Percentiles rank a stretch among this genome's conserved stretches.
These are phyloP conservation scores for Aspergillus fructus DNA, from an alignment of 2,329 filamentous ascomycete species.

Conservation along the genomic window DNA sequence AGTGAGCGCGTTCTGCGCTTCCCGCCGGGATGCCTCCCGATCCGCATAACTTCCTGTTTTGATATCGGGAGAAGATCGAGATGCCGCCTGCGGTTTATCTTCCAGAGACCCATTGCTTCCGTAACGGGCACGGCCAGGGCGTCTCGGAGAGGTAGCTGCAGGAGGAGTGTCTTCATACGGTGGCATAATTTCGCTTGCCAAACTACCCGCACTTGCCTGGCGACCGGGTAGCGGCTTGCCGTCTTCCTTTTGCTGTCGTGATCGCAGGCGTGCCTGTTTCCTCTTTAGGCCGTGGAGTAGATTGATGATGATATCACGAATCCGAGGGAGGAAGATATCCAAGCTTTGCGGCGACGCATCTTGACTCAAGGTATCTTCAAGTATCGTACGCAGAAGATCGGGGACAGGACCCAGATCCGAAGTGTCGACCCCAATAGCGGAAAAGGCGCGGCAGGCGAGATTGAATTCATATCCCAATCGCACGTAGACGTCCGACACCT, in stretches of 20 bases:
- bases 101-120: conserved; percentile 40
- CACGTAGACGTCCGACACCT: conserved; percentile 98
- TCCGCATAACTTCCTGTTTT: conserved; percentile 35
- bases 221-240: conserved; percentile 38
- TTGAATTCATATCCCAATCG: conserved; percentile 98
- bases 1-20: conserved; percentile 37
- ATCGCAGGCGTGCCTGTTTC: conserved; percentile 84
- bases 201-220: conserved; percentile 50
- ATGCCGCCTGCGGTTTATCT: conserved; percentile 27
- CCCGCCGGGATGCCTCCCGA: conserved; percentile 40
- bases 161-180: conserved; percentile 42
- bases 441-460: conserved; percentile 95
- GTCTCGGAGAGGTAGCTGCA: conserved; percentile 32
- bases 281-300: conserved; percentile 92
- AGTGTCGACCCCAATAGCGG: conserved; percentile 94
- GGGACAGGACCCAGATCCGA: conserved; percentile 92
- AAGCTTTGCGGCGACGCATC: conserved; percentile 92
- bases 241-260: conserved; percentile 54
- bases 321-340: conserved; percentile 88
- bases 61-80: conserved; percentile 31
- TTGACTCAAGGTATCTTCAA: conserved; percentile 94
- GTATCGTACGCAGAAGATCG: conserved; percentile 81
- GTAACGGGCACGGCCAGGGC: conserved; percentile 33
- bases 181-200: conserved; percentile 46
- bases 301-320: conserved; percentile 98